Evolutionary conservation across 176 grass and related monocot genomes (phyloP), one percentile per base, ranked within the genome.

Genomic region (Paspalum vaginatum): DNA sequence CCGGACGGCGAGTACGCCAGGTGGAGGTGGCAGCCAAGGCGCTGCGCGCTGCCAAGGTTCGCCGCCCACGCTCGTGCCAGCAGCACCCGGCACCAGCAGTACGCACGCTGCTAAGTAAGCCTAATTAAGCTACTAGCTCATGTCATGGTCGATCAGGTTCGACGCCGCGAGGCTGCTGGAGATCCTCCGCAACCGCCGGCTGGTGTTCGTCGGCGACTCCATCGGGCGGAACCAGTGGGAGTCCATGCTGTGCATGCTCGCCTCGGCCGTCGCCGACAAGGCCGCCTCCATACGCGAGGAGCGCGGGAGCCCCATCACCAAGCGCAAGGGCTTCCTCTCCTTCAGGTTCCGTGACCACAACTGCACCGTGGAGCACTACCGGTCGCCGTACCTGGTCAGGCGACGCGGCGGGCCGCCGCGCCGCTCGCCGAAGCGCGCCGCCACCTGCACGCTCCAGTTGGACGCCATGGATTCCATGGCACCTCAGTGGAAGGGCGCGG

Each of bases 151-250:
- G 9, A 47, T 47, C 72, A 87, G 89, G 13, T 93, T 90, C 15
- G 76, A 88, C 64, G 82, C 85, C 14, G 18, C 14, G 74, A 80
- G 60, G 26, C 69, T 93, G 79, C 79, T 93, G 13, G 65, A 63
- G 65, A 74, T 6, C 16, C 79, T 93, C 40, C 75, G 91, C 4
- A 83, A 88, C 63, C 76, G 70, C 9, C 83, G 91, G 8, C 52
- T 93, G 11, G 82, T 79, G 54, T 93, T 90, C 89, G 88, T 90
- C 20, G 88, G 91, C 56, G 91, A 93, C 70, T 93, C 91, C 0
- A 93, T 90, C 72, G 88, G 91, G 1, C 68, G 91, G 58, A 93
- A 93, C 88, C 91, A 93, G 77, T 93, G 91, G 91, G 91, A 93
- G 63, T 93, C 91, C 0, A 89, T 93, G 62, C 70, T 93, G 1